These are phyloP conservation scores for Serendipita sp. DNA, from an alignment of 768 basidiomycete species.

Conservation along the genomic window DNA sequence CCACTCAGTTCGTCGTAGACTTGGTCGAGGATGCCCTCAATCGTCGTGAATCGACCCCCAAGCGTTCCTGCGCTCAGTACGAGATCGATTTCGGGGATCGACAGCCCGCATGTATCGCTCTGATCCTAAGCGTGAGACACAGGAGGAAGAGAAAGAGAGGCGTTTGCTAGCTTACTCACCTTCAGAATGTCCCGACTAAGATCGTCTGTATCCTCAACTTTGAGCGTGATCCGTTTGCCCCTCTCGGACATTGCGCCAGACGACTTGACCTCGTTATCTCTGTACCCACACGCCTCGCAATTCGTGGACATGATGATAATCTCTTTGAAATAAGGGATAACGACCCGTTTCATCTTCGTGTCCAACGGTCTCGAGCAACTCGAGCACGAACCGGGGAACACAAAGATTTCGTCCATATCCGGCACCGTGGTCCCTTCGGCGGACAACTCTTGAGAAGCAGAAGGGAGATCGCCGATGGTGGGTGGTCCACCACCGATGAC, in stretches of 20 bases:
- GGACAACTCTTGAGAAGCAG: conserved; percentile 9
- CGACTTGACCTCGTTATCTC: conserved; percentile 96
- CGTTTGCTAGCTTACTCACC: conserved; percentile 26
- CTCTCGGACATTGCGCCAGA: conserved; percentile 74
- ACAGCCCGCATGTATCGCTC: conserved; percentile 85
- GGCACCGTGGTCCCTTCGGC: conserved; percentile 19
- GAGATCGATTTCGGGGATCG: conserved; percentile 89
- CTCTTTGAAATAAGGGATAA: conserved; percentile 97
- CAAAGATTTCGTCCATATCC: conserved; percentile 70
- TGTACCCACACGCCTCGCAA: conserved; percentile 86
- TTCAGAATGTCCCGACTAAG: conserved; percentile 86
- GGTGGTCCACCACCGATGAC: background rate
- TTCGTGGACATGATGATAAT: conserved; percentile 97
- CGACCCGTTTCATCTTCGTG: conserved; percentile 91
- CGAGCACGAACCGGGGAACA: conserved; percentile 77
- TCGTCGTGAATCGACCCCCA: conserved; percentile 91
- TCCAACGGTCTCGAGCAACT: conserved; percentile 70
- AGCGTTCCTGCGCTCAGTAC: conserved; percentile 83
- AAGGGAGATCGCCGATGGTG: conserved; percentile 13
- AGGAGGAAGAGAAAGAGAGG: background rate
- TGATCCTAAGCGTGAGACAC: conserved; percentile 18
- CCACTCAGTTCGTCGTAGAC: conserved; percentile 87
- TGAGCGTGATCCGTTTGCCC: conserved; percentile 76
- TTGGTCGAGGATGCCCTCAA: conserved; percentile 88
- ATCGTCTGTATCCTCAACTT: conserved; percentile 85